Base-by-base conservation (phyloP, 306 rosid genomes). In the Begonia peltatifolia region DNA sequence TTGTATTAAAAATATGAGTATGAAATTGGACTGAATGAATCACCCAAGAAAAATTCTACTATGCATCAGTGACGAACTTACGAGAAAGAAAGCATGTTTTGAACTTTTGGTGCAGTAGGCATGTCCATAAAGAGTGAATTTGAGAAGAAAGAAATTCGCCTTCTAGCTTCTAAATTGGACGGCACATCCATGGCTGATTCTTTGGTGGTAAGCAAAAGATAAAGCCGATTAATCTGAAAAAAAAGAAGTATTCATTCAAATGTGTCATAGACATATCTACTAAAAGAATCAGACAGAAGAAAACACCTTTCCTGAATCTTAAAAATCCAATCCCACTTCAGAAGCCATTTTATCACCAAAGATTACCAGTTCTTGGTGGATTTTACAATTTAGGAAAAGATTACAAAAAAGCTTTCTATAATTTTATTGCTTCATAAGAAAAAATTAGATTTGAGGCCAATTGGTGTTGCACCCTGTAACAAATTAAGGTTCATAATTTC, bases 151-250 rank as follows among this genome's bases (percentile, higher is more conserved):
- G 97, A 83, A 55, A 90, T 90, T 2, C 97, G 83, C 67, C 97
- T 71, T 73, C 87, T 85, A 53, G 97, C 97, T 77, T 90, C 97
- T 50, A 90, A 83, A 70, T 90, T 90, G 66, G 95, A 86, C 2
- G 97, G 97, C 14, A 90, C 97, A 59, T 86, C 95, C 95, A 90
- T 90, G 54, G 95, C 97, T 56, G 97, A 90, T 74, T 90, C 97
- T 76, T 90, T 90, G 50, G 95, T 83, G 2, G 95, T 83, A 59
- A 90, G 95, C 71, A 90, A 74, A 25, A 90, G 65, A 68, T 56
- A 44, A 50, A 90, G 85, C 49, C 97, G 85, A 20, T 80, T 85
- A 57, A 90, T 74, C 97, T 90, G 76, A 62, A 30, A 65, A 52
- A 52, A 68, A 35, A 46, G 12, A 62, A 54, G 55, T 11, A 54